A percentile compares a stretch with the other conserved stretches of the same genome.
Conservation (phyloP, 2,329 filamentous ascomycete genomes). For the Beauveria bassiana region DNA sequence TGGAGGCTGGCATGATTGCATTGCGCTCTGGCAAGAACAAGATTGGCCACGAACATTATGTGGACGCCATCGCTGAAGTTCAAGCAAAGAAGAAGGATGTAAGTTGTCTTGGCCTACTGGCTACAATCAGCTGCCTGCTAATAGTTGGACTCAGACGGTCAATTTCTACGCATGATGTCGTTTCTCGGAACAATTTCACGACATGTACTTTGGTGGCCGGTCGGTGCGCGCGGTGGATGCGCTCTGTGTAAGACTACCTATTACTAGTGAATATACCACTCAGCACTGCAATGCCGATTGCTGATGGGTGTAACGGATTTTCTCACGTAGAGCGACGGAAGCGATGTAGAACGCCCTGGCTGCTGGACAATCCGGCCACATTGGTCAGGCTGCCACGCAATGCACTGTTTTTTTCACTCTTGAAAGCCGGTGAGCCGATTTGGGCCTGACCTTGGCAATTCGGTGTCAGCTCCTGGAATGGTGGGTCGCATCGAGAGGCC, state of each 20-base stretch:
- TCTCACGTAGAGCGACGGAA: neutral
- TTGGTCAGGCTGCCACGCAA: neutral
- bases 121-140: constrained; percentile 5
- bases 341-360: neutral
- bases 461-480: neutral
- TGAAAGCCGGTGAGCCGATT: neutral
- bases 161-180: constrained; percentile 43
- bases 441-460: neutral
- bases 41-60: constrained; percentile 96
- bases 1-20: constrained; percentile 98
- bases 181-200: neutral
- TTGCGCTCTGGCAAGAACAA: constrained; percentile 90
- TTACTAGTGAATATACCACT: constrained; percentile 8
- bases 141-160: constrained; percentile 37
- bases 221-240: neutral
- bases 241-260: constrained; percentile 8
- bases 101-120: constrained; percentile 26
- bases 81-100: constrained; percentile 92
- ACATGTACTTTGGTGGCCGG: neutral
- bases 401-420: neutral
- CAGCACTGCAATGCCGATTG: neutral
- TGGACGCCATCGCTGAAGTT: constrained; percentile 95
- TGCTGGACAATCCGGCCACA: neutral
- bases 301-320: neutral
- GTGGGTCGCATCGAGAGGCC: no score